Evolutionary conservation across 73 alveolate genomes (phyloP).

Genomic region (Paramecium caudatum): DNA sequence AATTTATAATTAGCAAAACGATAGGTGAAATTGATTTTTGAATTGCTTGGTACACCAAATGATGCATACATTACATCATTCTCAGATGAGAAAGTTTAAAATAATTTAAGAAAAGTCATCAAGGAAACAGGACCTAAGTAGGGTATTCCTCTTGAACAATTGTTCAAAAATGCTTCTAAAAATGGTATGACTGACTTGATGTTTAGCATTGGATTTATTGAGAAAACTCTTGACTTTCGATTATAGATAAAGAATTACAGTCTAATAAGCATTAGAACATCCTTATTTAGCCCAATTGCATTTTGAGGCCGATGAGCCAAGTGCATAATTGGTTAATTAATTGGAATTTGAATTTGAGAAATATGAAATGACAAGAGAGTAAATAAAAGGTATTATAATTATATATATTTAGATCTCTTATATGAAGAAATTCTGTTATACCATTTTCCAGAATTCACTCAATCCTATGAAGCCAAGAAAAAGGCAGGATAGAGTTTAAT

Average conservation of each 20-base stretch:
- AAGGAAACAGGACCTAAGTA: constrained; percentile 69
- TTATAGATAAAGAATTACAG: constrained; percentile 89
- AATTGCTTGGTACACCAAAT: constrained; percentile 84
- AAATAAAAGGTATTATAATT: constrained; percentile 70
- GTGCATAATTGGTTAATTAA: constrained; percentile 68
- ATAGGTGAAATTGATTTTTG: constrained; percentile 80
- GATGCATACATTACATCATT: constrained; percentile 69
- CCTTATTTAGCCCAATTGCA: constrained; percentile 87
- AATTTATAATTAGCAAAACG: constrained; percentile 61
- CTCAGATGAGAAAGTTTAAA: constrained; percentile 64
- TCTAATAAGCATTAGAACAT: constrained; percentile 93
- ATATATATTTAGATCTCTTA: constrained; percentile 63
- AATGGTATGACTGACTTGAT: constrained; percentile 27
- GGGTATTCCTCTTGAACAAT: constrained; percentile 54
- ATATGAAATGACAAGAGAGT: constrained; percentile 72
- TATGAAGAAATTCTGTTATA: constrained; percentile 84
- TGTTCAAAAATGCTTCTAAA: constrained; percentile 72
- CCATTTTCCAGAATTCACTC: constrained; percentile 73
- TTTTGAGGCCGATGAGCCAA: constrained; percentile 78
- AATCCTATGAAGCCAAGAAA: constrained; percentile 80
- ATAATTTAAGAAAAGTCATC: constrained; percentile 65
- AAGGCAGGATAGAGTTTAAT: constrained; percentile 57
- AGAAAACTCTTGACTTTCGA: constrained; percentile 78
- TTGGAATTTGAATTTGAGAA: constrained; percentile 80
- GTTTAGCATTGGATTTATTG: constrained; percentile 56